Evolutionary conservation across 768 basidiomycete genomes (phyloP), one percentile per base, ranked within the genome.

Genomic region (Rhizopogon roseolus): DNA sequence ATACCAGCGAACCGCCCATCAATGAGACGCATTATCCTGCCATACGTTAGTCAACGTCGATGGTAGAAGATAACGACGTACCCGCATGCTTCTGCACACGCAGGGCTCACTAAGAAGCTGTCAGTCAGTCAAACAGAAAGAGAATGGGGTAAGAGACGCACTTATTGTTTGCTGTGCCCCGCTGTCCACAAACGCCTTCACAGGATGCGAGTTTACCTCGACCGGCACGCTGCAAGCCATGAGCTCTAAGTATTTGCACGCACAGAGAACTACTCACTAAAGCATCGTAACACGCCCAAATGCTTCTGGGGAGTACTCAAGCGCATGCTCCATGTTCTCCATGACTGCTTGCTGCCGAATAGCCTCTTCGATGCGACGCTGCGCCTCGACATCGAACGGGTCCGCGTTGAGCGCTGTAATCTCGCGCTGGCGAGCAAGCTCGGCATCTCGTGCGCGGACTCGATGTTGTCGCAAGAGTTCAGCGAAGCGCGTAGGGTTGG

Each of bases 151-250:
- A 29, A 11, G 29, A 22, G 11, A 73, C 87, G 62, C 62, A 95
- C 95, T 98, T 73, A 98, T 98, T 1, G 96, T 99, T 57, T 84
- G 84, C 64, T 99, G 97, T 10, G 97, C 97, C 40, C 96, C 97
- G 59, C 93, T 97, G 67, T 99, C 97, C 41, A 99, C 97, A 61
- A 99, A 99, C 0, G 97, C 97, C 69, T 93, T 95, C 37, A 98
- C 84, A 4, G 88, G 88, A 55, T 80, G 77, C 1, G 88, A 87
- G 64, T 99, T 99, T 2, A 99, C 93, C 64, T 98, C 97, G 0
- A 94, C 85, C 25, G 86, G 81, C 57, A 98, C 90, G 62, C 91
- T 95, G 39, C 29, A 42, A 48, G 53, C 27, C 37, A 37, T 49
- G 53, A 54, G 41, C 41, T 27, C 50, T 13, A 36, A 36, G 34